A percentile compares a stretch with the other conserved stretches of the same genome.
These are phyloP conservation scores for Curvularia sp. DNA, from an alignment of 2,329 filamentous ascomycete species.

Conservation along the genomic window DNA sequence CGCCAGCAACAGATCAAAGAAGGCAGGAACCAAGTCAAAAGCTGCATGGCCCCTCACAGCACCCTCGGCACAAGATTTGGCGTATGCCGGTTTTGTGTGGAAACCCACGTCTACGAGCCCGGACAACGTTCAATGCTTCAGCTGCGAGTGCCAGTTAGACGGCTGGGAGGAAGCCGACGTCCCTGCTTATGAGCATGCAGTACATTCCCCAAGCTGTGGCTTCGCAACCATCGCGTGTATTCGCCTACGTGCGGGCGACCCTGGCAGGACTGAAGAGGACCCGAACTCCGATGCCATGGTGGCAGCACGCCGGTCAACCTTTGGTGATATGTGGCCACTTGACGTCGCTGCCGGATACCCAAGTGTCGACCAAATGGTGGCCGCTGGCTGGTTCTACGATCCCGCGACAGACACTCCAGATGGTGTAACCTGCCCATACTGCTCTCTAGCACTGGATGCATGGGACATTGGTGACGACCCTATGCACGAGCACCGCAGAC, in stretches of 20 bases:
- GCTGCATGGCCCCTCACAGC: conserved; percentile 77
- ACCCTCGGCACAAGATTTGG: conserved; percentile 75
- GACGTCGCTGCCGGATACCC: conserved; percentile 58
- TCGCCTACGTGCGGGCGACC: conserved; percentile 66
- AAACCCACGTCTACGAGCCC: conserved; percentile 74
- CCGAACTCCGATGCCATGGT: conserved; percentile 75
- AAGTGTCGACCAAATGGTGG: conserved; percentile 74
- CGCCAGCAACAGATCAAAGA: conserved; percentile 69
- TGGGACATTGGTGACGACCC: conserved; percentile 96
- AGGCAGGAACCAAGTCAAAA: conserved; percentile 49
- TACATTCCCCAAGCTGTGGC: conserved; percentile 80
- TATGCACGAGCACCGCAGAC: conserved; percentile 83
- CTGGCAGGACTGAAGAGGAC: conserved; percentile 72
- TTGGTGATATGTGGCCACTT: conserved; percentile 85
- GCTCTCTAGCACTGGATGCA: conserved; percentile 84
- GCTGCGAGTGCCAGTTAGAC: conserved; percentile 82
- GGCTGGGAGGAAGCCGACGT: conserved; percentile 91
- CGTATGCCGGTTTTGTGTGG: conserved; percentile 90
- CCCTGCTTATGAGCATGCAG: conserved; percentile 83
- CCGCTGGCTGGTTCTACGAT: conserved; percentile 93
- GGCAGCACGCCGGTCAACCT: conserved; percentile 81
- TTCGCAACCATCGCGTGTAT: conserved; percentile 74
- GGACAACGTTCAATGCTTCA: conserved; percentile 90
- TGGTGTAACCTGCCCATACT: conserved; percentile 90
- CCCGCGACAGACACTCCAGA: conserved; percentile 84